These are phyloP conservation scores for Priceomyces medius DNA, from an alignment of 805 yeast genomes.

Conservation along the genomic window DNA sequence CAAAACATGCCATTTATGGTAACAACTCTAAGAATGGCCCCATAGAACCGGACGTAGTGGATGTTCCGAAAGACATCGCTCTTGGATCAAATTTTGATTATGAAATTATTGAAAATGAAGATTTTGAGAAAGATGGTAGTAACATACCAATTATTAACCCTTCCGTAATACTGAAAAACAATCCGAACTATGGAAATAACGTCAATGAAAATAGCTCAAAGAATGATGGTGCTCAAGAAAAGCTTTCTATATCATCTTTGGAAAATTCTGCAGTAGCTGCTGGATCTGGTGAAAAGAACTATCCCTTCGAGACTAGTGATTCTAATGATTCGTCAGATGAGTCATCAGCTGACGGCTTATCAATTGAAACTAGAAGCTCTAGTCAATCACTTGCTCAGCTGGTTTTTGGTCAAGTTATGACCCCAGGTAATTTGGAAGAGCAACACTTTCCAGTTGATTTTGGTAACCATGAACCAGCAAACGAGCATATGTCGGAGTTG, in stretches of 20 bases:
- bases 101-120: conserved; percentile 31
- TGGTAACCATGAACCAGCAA: conserved; percentile 23
- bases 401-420: conserved; percentile 27
- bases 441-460: conserved; percentile 21
- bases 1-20: conserved; percentile 40
- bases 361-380: conserved; percentile 38
- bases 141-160: conserved; percentile 29
- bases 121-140: conserved; percentile 12
- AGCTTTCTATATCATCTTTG: conserved; percentile 18
- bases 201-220: conserved; percentile 1
- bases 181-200: conserved; percentile 1
- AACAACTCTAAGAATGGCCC: conserved; percentile 22
- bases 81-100: conserved; percentile 41
- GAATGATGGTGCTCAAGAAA: conserved; percentile 5
- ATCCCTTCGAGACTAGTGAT: conserved; percentile 13
- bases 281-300: neutral
- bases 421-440: conserved; percentile 10
- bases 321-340: conserved; percentile 24
- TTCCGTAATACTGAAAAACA: conserved; percentile 12
- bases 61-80: conserved; percentile 46
- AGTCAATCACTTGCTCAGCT: conserved; percentile 45
- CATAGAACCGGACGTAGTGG: conserved; percentile 38
- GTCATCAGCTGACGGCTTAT: conserved; percentile 34
- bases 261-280: conserved; percentile 15
- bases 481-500: conserved; percentile 25